phyloP scores from a whole-genome alignment of 495 filamentous ascomycete genomes.

The Annulohypoxylon nitens region DNA sequence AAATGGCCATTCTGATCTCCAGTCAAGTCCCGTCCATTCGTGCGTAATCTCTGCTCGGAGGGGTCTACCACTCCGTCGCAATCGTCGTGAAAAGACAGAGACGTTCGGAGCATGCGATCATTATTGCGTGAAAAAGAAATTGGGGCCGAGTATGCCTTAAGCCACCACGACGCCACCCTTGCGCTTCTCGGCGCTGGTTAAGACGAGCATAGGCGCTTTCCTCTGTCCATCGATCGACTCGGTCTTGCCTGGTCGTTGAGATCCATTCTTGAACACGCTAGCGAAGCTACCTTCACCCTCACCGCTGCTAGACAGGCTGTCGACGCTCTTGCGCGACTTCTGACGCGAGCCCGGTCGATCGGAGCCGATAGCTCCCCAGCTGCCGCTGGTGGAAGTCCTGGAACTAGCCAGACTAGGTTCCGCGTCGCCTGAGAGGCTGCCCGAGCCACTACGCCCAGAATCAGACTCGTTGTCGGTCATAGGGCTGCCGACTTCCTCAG shows the following conservation, averaged over 20 bases:
- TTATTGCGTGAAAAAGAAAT: conserved; percentile 49
- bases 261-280: conserved; percentile 68
- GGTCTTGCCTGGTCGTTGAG: conserved; percentile 59
- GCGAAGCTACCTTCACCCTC: conserved; percentile 69
- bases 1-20: conserved; percentile 51
- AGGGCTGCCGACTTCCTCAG: conserved; percentile 75
- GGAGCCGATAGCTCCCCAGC: conserved; percentile 83
- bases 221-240: conserved; percentile 71
- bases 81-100: conserved; percentile 52
- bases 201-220: conserved; percentile 86
- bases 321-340: conserved; percentile 72
- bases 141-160: conserved; percentile 33
- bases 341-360: conserved; percentile 73
- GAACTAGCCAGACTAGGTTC: conserved; percentile 79
- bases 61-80: conserved; percentile 50
- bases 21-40: conserved; percentile 47
- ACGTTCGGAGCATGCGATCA: conserved; percentile 52
- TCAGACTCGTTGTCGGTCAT: conserved; percentile 85
- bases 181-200: conserved; percentile 91
- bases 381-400: conserved; percentile 77
- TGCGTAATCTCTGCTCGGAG: conserved; percentile 46
- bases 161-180: conserved; percentile 72
- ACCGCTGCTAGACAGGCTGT: conserved; percentile 68
- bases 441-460: conserved; percentile 81
- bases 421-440: conserved; percentile 82